These are phyloP conservation scores for Evernia prunastri DNA, from an alignment of 495 filamentous ascomycete species.

Conservation along the genomic window DNA sequence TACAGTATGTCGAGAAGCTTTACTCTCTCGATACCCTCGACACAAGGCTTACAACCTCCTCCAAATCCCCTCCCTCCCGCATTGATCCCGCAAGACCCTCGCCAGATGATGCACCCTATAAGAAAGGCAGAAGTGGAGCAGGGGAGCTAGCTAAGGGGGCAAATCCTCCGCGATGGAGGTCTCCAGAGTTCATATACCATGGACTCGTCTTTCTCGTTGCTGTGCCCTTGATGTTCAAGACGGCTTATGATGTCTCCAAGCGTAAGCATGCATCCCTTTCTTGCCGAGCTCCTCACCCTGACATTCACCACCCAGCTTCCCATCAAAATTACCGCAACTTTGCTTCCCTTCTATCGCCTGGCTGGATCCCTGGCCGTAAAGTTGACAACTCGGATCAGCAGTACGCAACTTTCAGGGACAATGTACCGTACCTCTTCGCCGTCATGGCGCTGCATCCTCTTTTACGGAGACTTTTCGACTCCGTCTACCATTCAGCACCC, in stretches of 20 bases:
- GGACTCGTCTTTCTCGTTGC: constrained; percentile 59
- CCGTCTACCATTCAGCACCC: constrained; percentile 20
- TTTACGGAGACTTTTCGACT: constrained; percentile 63
- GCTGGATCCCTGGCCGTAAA: constrained; percentile 93
- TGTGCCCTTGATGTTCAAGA: constrained; percentile 87
- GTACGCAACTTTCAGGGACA: constrained; percentile 78
- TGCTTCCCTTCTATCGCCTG: constrained; percentile 60
- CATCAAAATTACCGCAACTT: constrained; percentile 78
- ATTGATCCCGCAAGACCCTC: constrained; percentile 21
- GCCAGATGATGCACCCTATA: constrained; percentile 21
- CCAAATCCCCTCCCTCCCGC: constrained; percentile 46
- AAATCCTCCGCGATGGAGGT: constrained; percentile 68
- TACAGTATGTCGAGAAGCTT: constrained; percentile 49
- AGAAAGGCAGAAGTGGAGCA: constrained; percentile 39
- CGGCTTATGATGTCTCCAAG: constrained; percentile 78
- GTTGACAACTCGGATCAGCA: constrained; percentile 90
- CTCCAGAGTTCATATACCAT: constrained; percentile 80
- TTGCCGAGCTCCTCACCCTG: neutral
- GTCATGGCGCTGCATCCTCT: constrained; percentile 73
- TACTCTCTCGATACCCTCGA: constrained; percentile 90
- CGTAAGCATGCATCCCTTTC: constrained; percentile 43
- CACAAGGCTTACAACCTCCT: constrained; percentile 75
- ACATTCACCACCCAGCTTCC: constrained; percentile 49
- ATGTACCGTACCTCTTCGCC: constrained; percentile 70
- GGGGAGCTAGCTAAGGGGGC: constrained; percentile 39